Base-by-base conservation (phyloP, 1,284 basidiomycete genomes). In the Caloboletus firmus region DNA sequence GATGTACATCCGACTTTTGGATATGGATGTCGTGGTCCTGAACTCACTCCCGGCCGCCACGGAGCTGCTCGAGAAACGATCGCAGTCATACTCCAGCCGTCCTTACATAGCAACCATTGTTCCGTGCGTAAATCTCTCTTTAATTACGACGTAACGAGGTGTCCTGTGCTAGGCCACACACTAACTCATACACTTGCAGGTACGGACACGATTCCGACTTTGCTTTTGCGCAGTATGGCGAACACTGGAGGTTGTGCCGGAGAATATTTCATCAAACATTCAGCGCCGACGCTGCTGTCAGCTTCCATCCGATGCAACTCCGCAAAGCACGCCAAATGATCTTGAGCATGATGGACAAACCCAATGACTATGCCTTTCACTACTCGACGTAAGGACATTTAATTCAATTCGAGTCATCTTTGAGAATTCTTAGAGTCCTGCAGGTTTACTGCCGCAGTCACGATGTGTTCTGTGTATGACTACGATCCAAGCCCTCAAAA, bases 31-130 rank as follows among this genome's bases (percentile, higher is more conserved):
- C 8, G 44, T 65, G 2, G 43, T 64, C 37, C 34, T 67, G 17
- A 67, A 65, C 22, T 55, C 62, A 0, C 41, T 22, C 18, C 47
- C 51, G 3, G 56, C 52, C 4, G 47, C 51, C 4, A 28, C 22
- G n/a, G 61, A 65, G 0, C 32, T 66, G 5, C 51, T 64, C 5
- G 63, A 67, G 15, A 63, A 57, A 36, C 56, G 65, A 34, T 61
- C 65, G 2, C 53, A 43, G 7, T 49, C 57, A 37, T 66, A 65
- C 42, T 67, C 65, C 0, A 42, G 59, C 41, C 62, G 65, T 6
- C 65, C 65, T 11, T 50, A 40, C 44, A 49, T 66, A 30, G 52
- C 59, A 0, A 54, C 56, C 10, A 17, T 64, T 17, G 7, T 22
- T 15, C 51, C 54, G 62, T 66, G 42, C 58, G 64, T 53, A 32